Evolutionary conservation across 2,329 filamentous ascomycete genomes (phyloP), one percentile per base, ranked within the genome.

Genomic region (Botryotinia narcissicola): DNA sequence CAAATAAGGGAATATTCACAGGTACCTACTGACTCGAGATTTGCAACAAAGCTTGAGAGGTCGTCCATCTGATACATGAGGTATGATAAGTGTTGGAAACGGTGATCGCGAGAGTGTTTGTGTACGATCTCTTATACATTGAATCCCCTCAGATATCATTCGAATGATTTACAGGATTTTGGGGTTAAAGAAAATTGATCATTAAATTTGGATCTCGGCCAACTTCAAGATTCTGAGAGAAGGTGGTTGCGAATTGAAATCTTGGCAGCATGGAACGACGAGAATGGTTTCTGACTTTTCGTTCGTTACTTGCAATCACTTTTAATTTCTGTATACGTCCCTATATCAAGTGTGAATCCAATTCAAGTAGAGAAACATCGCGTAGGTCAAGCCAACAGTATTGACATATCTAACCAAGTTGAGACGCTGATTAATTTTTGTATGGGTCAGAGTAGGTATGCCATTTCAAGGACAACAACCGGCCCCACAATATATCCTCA

Each of bases 401-500:
- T 32, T 57, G 51, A 57, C 9, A 29, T 9, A 18, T 2, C 7
- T n/a, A 29, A n/a, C 3, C n/a, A 29, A 57, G n/a, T 7, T 57
- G n/a, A 57, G 7, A 4, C 18, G n/a, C 14, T 57, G 0, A n/a
- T 57, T 57, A 18, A 8, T 57, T 7, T 7, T 29, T n/a, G 14
- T 57, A 32, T 29, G n/a, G 25, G 51, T 8, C 51, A 54, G 29
- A 29, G 25, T 4, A 54, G n/a, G 14, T 18, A 18, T 29, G 51
- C 25, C 51, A 6, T 29, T 54, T 14, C 51, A 29, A n/a, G 51
- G n/a, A 35, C 57, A 35, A 32, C 57, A 32, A 35, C 8, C 29
- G 22, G 57, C 29, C 44, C 44, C 63, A 51, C 44, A 51, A 66
- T 66, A 66, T 51, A 66, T 66, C 63, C 32, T 66, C 63, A 66